Base-by-base conservation (phyloP, 1,284 basidiomycete genomes). In the Ceratobasidium sp. region DNA sequence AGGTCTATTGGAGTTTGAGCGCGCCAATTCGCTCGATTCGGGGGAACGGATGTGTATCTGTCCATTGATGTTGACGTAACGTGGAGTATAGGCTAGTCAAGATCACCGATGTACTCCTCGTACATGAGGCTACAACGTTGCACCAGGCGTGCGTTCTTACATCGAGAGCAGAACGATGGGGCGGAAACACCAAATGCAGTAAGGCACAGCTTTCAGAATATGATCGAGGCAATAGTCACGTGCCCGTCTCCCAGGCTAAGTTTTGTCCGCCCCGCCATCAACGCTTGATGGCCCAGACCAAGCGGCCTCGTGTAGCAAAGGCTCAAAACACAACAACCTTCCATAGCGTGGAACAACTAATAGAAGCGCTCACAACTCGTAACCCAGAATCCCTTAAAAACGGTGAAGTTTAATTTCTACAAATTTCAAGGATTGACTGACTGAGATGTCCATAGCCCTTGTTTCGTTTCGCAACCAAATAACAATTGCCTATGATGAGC, bases 391-490 rank as follows among this genome's bases (percentile, higher is more conserved):
- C 12, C 26, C 72, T 75, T 39, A 75, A 55, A 42, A 64, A 63
- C 55, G 20, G 72, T 66, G 26, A 26, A 44, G 49, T 33, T 60
- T 10, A 23, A 18, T 51, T 42, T 51, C n/a, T 60, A 26, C 39
- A 23, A 49, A n/a, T 26, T 51, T 53, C 18, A 28, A 13, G 55
- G 4, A n/a, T 68, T 23, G n/a, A 63, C 26, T 23, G 15, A 75
- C 40, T 42, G 18, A 75, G 44, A 10, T 46, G 18, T 66, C 15
- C 33, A 39, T 44, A 75, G 72, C 46, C 28, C 72, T 75, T 49
- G 72, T 75, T 39, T 75, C 72, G 15, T 75, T 75, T 75, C 72
- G 72, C 12, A 75, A 75, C 61, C 72, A 75, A 33, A 75, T 75
- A 44, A 75, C 72, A 5, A 61, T 75, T 18, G 33, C 26, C 28